Base-by-base conservation (phyloP, 148 eudicot genomes). In the Rhododendron simsii region DNA sequence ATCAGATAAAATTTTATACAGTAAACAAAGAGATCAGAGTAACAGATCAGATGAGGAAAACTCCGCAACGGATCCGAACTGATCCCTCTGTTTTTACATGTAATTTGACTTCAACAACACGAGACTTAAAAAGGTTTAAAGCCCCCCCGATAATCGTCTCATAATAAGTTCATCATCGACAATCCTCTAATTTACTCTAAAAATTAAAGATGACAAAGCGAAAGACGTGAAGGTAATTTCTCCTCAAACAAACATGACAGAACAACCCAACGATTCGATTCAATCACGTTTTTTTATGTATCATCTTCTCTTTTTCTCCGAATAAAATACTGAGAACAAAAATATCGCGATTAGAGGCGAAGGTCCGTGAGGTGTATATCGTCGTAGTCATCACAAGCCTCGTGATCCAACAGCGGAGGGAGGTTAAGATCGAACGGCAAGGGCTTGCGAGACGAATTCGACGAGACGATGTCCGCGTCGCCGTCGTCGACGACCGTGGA, bases 361-460 rank as follows among this genome's bases (percentile, higher is more conserved):
- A 91, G 85, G 50, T 85, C 84, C 5, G 93, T 91, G 5, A 87
- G 84, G 81, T 84, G 87, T 4, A 67, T 85, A 86, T 90, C 93
- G 11, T 90, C 90, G 9, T 48, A 12, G 15, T 90, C 90, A 5
- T 59, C 55, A 15, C 44, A 82, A 0, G 23, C 81, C 39, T 76
- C 86, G 15, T 18, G 61, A 55, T 87, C 91, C 23, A 4, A 23
- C 39, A 79, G n/a, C 13, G 93, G 92, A 6, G 91, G 92, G 7
- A 91, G 86, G 84, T 91, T 91, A 18, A 91, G 92, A 89, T 90
- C 92, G 63, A 90, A 90, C 30, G 90, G 85, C 78, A 88, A 84
- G 21, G 87, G 89, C 35, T 89, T 87, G 51, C 84, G 81, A 51
- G 84, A 83, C 3, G 89, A 86, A 71, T 71, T 71, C 7, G 89